These are phyloP conservation scores for Rhodocollybia butyracea DNA, from an alignment of 768 basidiomycete species.

Conservation along the genomic window DNA sequence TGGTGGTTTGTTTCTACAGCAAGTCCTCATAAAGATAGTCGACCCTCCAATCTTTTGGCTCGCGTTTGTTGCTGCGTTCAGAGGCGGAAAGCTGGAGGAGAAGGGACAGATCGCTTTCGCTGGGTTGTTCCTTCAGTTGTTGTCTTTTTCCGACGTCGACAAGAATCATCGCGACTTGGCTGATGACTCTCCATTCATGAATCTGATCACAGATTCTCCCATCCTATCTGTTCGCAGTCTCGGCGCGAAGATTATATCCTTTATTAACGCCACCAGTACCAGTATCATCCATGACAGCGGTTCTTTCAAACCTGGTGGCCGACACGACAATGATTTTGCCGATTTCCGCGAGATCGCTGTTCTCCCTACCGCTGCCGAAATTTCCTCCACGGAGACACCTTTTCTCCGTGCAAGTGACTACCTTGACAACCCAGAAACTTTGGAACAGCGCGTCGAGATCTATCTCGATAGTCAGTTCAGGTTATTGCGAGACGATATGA, in stretches of 20 bases:
- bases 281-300: conserved; percentile 15
- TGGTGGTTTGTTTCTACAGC: conserved; percentile 39
- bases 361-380: conserved; percentile 58
- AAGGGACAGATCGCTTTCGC: conserved; percentile 38
- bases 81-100: conserved; percentile 27
- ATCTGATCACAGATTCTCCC: conserved; percentile 19
- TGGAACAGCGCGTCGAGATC: conserved; percentile 34
- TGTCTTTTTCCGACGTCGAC: conserved; percentile 31
- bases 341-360: conserved; percentile 61
- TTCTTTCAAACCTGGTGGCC: conserved; percentile 51
- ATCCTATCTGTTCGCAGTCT: conserved; percentile 22
- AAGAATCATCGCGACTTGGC: conserved; percentile 31
- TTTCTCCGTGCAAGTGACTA: conserved; percentile 45
- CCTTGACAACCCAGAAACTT: conserved; percentile 40
- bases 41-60: conserved; percentile 54
- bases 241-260: conserved; percentile 36
- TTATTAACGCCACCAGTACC: conserved; percentile 29
- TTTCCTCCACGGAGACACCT: conserved; percentile 38
- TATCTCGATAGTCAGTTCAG: conserved; percentile 69
- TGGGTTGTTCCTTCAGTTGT: conserved; percentile 47
- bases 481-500: conserved; percentile 61
- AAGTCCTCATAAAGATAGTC: conserved; percentile 37
- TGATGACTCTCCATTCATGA: conserved; percentile 20
- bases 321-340: conserved; percentile 67
- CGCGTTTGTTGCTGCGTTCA: conserved; percentile 32